Percentiles rank a stretch among this genome's conserved stretches.
Evolutionary conservation across 1,284 basidiomycete species (phyloP).

Genomic region (Meripilus lineatus): DNA sequence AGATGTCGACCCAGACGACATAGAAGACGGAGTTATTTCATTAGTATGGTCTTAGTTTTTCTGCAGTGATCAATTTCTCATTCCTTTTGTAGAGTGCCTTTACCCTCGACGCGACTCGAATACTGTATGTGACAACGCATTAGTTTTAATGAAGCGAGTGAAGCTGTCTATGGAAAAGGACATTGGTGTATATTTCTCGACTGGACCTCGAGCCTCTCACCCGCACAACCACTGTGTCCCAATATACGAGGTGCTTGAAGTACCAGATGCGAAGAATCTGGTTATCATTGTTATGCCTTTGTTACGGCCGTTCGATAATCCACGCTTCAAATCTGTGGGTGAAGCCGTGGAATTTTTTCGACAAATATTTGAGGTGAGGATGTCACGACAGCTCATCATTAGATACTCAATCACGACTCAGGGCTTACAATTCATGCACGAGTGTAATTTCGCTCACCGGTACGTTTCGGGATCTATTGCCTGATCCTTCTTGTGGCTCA

Average conservation of each 20-base stretch:
- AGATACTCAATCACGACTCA: background rate
- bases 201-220: conserved; percentile 14
- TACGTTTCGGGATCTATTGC: background rate
- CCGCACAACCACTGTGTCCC: conserved; percentile 25
- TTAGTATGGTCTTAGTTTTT: too few species aligned
- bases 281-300: conserved; percentile 23
- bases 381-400: background rate
- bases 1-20: too few species aligned
- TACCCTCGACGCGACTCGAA: too few species aligned
- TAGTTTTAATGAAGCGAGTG: too few species aligned
- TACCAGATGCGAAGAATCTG: conserved; percentile 11
- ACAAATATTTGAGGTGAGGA: conserved; percentile 25
- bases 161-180: too few species aligned
- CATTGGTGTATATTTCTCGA: too few species aligned
- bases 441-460: conserved; percentile 6
- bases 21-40: too few species aligned
- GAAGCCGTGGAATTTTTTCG: conserved; percentile 25
- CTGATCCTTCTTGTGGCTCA: background rate
- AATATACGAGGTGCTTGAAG: conserved; percentile 18
- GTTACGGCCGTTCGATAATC: conserved; percentile 17
- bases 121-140: too few species aligned
- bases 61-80: too few species aligned
- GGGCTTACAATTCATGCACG: conserved; percentile 8
- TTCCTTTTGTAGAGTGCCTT: too few species aligned
- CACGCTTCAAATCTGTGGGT: conserved; percentile 21